Conservation (phyloP, 2,329 filamentous ascomycete species). For the Phialophora chinensis region DNA sequence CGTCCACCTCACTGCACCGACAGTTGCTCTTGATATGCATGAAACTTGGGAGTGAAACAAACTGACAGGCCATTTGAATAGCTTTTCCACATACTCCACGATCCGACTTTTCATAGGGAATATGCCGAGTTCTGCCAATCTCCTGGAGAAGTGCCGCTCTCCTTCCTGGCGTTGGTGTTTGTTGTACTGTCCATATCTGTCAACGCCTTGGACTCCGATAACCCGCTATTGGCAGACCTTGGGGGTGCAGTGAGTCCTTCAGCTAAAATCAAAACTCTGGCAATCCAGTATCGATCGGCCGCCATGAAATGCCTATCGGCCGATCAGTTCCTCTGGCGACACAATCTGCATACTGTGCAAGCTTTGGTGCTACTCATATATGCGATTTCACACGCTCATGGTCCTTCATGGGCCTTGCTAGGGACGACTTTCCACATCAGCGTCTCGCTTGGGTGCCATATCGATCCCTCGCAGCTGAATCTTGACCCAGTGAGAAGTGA, state of each 20-base stretch:
- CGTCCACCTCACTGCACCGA: not conserved
- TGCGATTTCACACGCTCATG: conserved; percentile 46
- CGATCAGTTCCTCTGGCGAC: conserved; percentile 48
- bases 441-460: conserved; percentile 51
- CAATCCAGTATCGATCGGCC: conserved; percentile 47
- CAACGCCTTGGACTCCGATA: conserved; percentile 46
- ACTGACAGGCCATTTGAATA: conserved; percentile 19
- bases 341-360: conserved; percentile 50
- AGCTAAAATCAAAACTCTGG: conserved; percentile 47
- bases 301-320: conserved; percentile 49
- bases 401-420: conserved; percentile 49
- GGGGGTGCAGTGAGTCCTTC: conserved; percentile 46
- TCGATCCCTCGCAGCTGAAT: conserved; percentile 48
- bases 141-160: conserved; percentile 45
- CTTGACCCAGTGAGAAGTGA: conserved; percentile 47
- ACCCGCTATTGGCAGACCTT: conserved; percentile 47
- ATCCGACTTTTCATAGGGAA: conserved; percentile 49
- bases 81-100: conserved; percentile 51
- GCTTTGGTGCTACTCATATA: conserved; percentile 50
- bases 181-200: conserved; percentile 49
- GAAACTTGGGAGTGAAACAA: not conserved
- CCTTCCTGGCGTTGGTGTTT: conserved; percentile 50
- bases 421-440: conserved; percentile 50
- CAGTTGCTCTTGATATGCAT: not conserved
- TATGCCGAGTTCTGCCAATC: conserved; percentile 48